Evolutionary conservation across 2,329 filamentous ascomycete species (phyloP).

Genomic region (Ramularia collo-cygni): DNA sequence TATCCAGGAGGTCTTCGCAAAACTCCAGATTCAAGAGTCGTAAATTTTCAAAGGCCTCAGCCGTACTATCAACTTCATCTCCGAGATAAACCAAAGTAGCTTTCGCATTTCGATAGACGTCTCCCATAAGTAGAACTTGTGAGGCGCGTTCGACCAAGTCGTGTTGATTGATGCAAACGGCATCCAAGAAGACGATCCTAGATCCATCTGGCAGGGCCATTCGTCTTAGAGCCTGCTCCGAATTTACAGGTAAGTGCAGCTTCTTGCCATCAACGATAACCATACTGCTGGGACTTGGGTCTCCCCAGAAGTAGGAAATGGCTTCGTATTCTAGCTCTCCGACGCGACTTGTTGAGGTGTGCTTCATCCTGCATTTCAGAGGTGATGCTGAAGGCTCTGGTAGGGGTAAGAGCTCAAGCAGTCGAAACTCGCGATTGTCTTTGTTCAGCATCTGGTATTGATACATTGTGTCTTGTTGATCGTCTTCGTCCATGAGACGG

Average conservation of each 20-base stretch:
- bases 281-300: background rate
- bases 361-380: too few species aligned
- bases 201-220: background rate
- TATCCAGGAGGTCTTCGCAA: too few species aligned
- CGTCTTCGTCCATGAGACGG: too few species aligned
- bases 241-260: background rate
- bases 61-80: background rate
- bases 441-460: too few species aligned
- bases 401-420: too few species aligned
- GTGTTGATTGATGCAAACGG: conserved; percentile 8
- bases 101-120: background rate
- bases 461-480: too few species aligned
- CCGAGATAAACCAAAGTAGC: conserved; percentile 8
- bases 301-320: conserved; percentile 8
- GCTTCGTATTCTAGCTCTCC: conserved; percentile 2
- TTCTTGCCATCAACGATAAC: too few species aligned
- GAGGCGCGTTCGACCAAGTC: conserved; percentile 1
- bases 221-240: conserved; percentile 1
- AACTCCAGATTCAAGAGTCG: too few species aligned
- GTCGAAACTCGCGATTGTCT: too few species aligned
- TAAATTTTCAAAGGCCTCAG: too few species aligned
- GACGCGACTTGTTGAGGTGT: too few species aligned
- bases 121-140: conserved; percentile 5
- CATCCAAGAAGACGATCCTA: conserved; percentile 6
- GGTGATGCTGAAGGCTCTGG: too few species aligned